phyloP scores from a whole-genome alignment of 2,329 filamentous ascomycete genomes.

The Blastomyces emzantsi region DNA sequence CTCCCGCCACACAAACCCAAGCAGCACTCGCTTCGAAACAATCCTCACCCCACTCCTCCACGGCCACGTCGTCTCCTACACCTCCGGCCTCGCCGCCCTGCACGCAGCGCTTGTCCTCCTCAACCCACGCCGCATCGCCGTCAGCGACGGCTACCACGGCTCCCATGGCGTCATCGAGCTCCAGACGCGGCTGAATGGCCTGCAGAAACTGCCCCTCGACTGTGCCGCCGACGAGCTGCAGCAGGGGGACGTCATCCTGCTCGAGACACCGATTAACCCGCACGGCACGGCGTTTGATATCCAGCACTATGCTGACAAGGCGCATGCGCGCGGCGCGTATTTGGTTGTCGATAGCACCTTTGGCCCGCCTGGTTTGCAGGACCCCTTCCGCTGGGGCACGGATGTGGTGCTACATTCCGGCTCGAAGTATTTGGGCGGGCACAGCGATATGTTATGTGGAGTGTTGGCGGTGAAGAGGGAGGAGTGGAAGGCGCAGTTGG shows the following conservation, averaged over 20 bases:
- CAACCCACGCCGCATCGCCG: conserved; percentile 73
- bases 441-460: conserved; percentile 87
- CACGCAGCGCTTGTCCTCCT: conserved; percentile 77
- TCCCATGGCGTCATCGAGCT: conserved; percentile 77
- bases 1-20: conserved; percentile 70
- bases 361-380: conserved; percentile 77
- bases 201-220: conserved; percentile 62
- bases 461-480: conserved; percentile 57
- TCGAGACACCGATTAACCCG: conserved; percentile 92
- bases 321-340: conserved; percentile 61
- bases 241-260: conserved; percentile 73
- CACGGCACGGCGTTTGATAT: conserved; percentile 73
- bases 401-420: conserved; percentile 88
- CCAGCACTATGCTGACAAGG: conserved; percentile 59
- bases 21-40: conserved; percentile 74
- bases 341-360: conserved; percentile 88
- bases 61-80: conserved; percentile 62
- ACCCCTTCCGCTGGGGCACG: conserved; percentile 72
- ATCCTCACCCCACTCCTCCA: conserved; percentile 65
- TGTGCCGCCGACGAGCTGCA: conserved; percentile 58
- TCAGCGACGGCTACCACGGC: conserved; percentile 83
- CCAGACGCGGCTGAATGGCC: conserved; percentile 63
- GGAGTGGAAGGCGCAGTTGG: conserved; percentile 53
- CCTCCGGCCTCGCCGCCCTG: conserved; percentile 78
- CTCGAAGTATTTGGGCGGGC: conserved; percentile 93